These are phyloP conservation scores for Trichopus zeylanicus DNA, from an alignment of 116 monocot species.

Conservation along the genomic window DNA sequence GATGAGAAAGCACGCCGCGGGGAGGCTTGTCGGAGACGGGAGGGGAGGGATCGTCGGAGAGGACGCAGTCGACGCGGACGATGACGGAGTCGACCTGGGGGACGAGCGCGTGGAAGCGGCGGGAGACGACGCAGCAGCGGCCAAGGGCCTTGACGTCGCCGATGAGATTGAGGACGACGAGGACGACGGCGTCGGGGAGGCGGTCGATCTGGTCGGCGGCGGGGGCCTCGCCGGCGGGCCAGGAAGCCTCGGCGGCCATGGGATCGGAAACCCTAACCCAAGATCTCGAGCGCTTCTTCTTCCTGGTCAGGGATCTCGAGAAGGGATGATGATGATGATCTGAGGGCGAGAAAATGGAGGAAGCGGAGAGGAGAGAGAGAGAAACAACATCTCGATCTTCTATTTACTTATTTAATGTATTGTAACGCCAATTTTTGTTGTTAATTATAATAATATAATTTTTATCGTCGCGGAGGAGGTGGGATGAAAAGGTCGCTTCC, in stretches of 20 bases:
- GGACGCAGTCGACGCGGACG: slow-evolving; percentile 83
- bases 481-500: too few species aligned
- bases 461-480: too few species aligned
- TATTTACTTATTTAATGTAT: too few species aligned
- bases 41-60: slow-evolving; percentile 49
- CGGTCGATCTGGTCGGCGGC: slow-evolving; percentile 56
- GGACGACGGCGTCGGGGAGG: slow-evolving; percentile 67
- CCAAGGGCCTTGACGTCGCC: slow-evolving; percentile 80
- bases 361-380: too few species aligned
- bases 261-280: neutral
- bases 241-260: neutral
- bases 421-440: too few species aligned
- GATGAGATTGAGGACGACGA: slow-evolving; percentile 60
- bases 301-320: too few species aligned
- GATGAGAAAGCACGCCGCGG: slow-evolving; percentile 24
- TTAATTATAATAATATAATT: too few species aligned
- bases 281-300: neutral
- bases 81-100: slow-evolving; percentile 56
- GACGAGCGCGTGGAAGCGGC: slow-evolving; percentile 55
- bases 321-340: too few species aligned
- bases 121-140: slow-evolving; percentile 64
- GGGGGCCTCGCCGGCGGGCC: too few species aligned
- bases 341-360: too few species aligned
- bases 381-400: too few species aligned
- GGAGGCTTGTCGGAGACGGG: slow-evolving; percentile 14